Evolutionary conservation across 129 eudicot species (phyloP).

Genomic region (Calendula officinalis): DNA sequence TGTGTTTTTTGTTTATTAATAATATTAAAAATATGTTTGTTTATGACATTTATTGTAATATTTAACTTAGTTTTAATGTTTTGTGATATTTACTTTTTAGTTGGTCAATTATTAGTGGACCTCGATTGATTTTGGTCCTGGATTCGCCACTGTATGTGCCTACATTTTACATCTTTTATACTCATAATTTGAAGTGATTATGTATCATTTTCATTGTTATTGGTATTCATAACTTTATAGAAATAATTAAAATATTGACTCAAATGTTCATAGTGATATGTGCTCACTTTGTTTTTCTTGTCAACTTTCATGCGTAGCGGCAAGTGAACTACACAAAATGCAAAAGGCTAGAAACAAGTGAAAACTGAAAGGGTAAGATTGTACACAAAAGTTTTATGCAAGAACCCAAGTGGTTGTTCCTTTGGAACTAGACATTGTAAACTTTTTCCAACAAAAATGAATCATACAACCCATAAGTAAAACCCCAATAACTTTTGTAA

Average conservation of each 20-base stretch:
- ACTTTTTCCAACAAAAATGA: constrained; percentile 17
- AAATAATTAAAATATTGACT: constrained; percentile 11
- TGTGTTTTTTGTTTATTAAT: too few species aligned
- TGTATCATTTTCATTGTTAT: too few species aligned
- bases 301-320: constrained; percentile 36
- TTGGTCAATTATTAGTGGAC: too few species aligned
- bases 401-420: constrained; percentile 34
- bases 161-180: too few species aligned
- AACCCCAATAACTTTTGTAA: background rate
- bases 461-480: constrained; percentile 23
- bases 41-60: too few species aligned
- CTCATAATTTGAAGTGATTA: too few species aligned
- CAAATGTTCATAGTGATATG: constrained; percentile 6
- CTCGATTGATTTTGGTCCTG: too few species aligned
- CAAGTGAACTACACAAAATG: constrained; percentile 36
- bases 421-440: constrained; percentile 32
- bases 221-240: constrained; percentile 23
- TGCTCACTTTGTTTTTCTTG: constrained; percentile 25
- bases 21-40: too few species aligned
- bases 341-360: constrained; percentile 27
- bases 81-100: too few species aligned
- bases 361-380: background rate
- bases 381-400: background rate
- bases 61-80: too few species aligned
- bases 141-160: too few species aligned